Percentiles rank a stretch among this genome's conserved stretches.
These are phyloP conservation scores for Podospora anserina DNA, from an alignment of 495 filamentous ascomycete species.

Conservation along the genomic window DNA sequence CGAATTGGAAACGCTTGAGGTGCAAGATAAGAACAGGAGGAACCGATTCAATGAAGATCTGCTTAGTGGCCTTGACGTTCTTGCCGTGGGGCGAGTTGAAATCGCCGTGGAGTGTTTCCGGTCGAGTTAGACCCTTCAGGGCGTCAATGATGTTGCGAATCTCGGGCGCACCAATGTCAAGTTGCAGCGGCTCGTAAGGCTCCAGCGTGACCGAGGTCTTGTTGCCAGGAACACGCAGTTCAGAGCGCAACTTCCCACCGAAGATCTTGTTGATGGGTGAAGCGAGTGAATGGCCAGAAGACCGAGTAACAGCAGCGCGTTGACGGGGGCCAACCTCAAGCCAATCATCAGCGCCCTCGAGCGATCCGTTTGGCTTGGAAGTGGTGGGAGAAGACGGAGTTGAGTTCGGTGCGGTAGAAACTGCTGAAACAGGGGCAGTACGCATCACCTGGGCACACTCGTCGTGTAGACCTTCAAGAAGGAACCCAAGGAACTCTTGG, in stretches of 20 bases:
- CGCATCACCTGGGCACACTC: constrained; percentile 80
- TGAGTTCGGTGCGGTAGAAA: constrained; percentile 41
- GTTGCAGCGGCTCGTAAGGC: constrained; percentile 88
- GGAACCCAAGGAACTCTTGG: constrained; percentile 93
- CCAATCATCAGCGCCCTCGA: constrained; percentile 63
- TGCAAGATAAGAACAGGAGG: constrained; percentile 93
- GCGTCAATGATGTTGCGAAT: constrained; percentile 91
- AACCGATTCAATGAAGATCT: constrained; percentile 89
- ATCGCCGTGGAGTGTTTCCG: constrained; percentile 81
- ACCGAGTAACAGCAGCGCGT: constrained; percentile 78
- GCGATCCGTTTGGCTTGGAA: constrained; percentile 36
- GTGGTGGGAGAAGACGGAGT: constrained; percentile 37
- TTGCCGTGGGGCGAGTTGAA: constrained; percentile 80
- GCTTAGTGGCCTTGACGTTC: constrained; percentile 77
- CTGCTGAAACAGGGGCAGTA: constrained; percentile 41
- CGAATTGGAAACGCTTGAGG: constrained; percentile 95
- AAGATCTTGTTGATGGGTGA: constrained; percentile 94
- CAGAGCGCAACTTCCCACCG: constrained; percentile 85
- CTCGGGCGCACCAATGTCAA: constrained; percentile 84
- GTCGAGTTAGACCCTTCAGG: constrained; percentile 74
- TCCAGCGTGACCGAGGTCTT: constrained; percentile 89
- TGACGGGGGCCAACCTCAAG: constrained; percentile 92
- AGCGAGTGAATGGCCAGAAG: constrained; percentile 68
- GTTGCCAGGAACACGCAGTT: constrained; percentile 79
- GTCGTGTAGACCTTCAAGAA: constrained; percentile 88